A percentile compares a stretch with the other conserved stretches of the same genome.
Evolutionary conservation across 78 protist genomes (phyloP).

Genomic region (Dictyostelium intermedium): DNA sequence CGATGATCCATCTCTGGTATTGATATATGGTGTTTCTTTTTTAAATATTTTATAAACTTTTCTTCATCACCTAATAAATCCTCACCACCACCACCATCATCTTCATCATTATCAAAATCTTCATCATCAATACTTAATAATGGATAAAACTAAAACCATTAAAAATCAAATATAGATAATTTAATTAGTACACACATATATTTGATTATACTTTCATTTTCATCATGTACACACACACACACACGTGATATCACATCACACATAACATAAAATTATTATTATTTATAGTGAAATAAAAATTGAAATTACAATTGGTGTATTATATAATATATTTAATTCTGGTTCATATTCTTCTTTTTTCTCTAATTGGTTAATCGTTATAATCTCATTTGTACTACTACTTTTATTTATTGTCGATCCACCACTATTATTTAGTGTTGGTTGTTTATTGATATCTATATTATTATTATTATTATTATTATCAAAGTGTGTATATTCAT

Average conservation of each 20-base stretch:
- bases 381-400: slow-evolving; percentile 35
- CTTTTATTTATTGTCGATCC: not conserved
- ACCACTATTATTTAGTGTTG: not conserved
- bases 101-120: not conserved
- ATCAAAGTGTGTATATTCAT: not conserved
- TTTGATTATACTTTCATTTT: too few relatives aligned
- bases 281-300: not conserved
- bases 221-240: too few relatives aligned
- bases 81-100: not conserved
- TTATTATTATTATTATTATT: not conserved
- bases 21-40: slow-evolving; percentile 10
- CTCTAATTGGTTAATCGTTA: slow-evolving; percentile 21
- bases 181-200: too few relatives aligned
- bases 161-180: too few relatives aligned
- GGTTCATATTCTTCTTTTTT: slow-evolving; percentile 27
- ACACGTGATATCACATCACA: too few relatives aligned
- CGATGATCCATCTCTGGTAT: slow-evolving; percentile 49
- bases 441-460: slow-evolving; percentile 13
- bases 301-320: slow-evolving; percentile 37
- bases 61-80: not conserved
- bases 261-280: too few relatives aligned
- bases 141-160: slow-evolving; percentile 21
- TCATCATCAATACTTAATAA: slow-evolving; percentile 34
- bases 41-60: not conserved
- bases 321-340: slow-evolving; percentile 23